phyloP scores from a whole-genome alignment of 2,329 filamentous ascomycete species.

The Hymenoscyphus infarciens region DNA sequence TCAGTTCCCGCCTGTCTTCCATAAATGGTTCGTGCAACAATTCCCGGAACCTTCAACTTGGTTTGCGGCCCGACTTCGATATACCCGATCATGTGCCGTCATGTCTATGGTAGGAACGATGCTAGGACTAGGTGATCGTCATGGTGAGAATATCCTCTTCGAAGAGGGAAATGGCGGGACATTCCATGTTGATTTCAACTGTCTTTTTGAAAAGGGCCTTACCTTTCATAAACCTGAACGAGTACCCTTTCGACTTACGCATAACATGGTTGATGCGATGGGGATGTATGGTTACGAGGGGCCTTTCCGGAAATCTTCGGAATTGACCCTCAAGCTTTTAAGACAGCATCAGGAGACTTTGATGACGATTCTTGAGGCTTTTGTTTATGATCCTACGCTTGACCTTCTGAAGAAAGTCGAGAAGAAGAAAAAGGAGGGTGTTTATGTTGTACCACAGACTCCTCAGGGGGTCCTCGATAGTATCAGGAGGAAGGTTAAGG shows the following conservation, averaged over 20 bases:
- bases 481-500: conserved; percentile 81
- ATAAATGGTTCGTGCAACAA: conserved; percentile 92
- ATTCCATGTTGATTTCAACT: conserved; percentile 99
- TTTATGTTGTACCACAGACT: conserved; percentile 54
- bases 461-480: conserved; percentile 82
- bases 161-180: conserved; percentile 91
- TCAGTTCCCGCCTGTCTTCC: conserved; percentile 77
- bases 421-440: conserved; percentile 41
- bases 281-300: conserved; percentile 92
- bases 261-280: conserved; percentile 98
- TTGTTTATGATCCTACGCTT: conserved; percentile 93
- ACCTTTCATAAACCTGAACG: conserved; percentile 93
- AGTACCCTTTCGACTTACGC: conserved; percentile 93
- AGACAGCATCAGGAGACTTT: conserved; percentile 92
- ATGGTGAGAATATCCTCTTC: conserved; percentile 94
- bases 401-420: conserved; percentile 79
- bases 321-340: conserved; percentile 79
- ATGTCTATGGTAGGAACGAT: conserved; percentile 99
- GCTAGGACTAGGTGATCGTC: conserved; percentile 86
- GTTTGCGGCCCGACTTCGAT: conserved; percentile 84
- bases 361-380: conserved; percentile 96
- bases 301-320: conserved; percentile 85
- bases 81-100: conserved; percentile 90
- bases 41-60: conserved; percentile 91
- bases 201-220: conserved; percentile 95